Evolutionary conservation across 495 filamentous ascomycete genomes (phyloP).

Genomic region (Daldinia bambusicola): DNA sequence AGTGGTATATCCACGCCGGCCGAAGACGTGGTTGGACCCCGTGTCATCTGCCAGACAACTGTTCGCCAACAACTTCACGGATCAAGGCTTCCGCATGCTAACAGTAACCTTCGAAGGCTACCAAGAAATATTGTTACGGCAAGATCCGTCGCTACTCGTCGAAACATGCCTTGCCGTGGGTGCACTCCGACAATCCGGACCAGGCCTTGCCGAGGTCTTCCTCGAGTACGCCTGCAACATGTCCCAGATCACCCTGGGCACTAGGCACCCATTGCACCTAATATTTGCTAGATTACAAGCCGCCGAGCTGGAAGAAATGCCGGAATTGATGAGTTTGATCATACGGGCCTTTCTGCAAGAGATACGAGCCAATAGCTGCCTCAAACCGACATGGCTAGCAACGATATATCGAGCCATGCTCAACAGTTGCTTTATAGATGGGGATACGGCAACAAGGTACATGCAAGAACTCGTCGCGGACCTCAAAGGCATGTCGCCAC

Average conservation of each 20-base stretch:
- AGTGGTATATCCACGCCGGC: slow-evolving; percentile 26
- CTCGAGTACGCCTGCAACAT: slow-evolving; percentile 30
- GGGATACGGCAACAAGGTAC: slow-evolving; percentile 9
- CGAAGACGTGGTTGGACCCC: slow-evolving; percentile 32
- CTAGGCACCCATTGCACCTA: slow-evolving; percentile 37
- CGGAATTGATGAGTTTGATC: slow-evolving; percentile 15
- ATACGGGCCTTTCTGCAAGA: slow-evolving; percentile 25
- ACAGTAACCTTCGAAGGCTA: slow-evolving; percentile 37
- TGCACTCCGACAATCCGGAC: slow-evolving; percentile 27
- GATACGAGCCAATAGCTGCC: slow-evolving; percentile 19
- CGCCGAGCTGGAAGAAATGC: slow-evolving; percentile 15
- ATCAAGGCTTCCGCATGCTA: slow-evolving; percentile 38
- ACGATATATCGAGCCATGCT: slow-evolving; percentile 41
- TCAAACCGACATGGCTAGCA: slow-evolving; percentile 38
- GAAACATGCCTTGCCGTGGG: slow-evolving; percentile 35
- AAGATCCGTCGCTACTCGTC: slow-evolving; percentile 38
- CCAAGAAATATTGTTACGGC: slow-evolving; percentile 23
- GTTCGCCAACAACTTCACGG: slow-evolving; percentile 33
- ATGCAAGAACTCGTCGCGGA: slow-evolving; percentile 25
- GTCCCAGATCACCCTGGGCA: slow-evolving; percentile 35
- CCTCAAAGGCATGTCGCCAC: slow-evolving; percentile 6
- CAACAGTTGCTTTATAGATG: slow-evolving; percentile 37
- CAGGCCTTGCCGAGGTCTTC: slow-evolving; percentile 30
- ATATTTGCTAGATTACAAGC: slow-evolving; percentile 20
- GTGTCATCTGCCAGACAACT: slow-evolving; percentile 37